Conservation (phyloP, 331 rosid genomes). For the Erythrophleum ivorense region DNA sequence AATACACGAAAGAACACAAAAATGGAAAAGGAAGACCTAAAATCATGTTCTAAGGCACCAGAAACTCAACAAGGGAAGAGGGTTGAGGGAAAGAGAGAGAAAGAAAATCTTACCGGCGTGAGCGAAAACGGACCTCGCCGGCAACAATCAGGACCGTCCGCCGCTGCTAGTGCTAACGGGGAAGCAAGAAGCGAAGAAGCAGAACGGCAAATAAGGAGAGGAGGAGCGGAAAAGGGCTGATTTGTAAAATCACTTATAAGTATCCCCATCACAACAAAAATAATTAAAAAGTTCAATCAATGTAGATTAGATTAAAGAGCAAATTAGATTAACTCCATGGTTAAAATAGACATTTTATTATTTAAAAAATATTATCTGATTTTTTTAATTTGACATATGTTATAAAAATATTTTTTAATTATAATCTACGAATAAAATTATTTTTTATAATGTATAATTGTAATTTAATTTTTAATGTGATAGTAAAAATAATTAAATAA, state of each 20-base stretch:
- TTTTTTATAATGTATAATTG: no score
- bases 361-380: no score
- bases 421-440: no score
- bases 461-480: no score
- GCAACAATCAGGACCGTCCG: background rate
- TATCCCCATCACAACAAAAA: background rate
- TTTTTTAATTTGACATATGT: no score
- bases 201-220: background rate
- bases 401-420: no score
- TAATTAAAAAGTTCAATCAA: no score
- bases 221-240: background rate
- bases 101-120: background rate
- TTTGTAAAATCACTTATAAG: background rate
- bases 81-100: background rate
- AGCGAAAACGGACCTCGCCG: slow-evolving; percentile 2
- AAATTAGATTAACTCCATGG: no score
- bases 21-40: background rate
- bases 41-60: background rate
- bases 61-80: background rate
- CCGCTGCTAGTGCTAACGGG: background rate
- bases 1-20: background rate
- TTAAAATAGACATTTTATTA: no score
- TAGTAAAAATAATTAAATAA: no score
- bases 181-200: background rate
- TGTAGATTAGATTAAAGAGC: no score